These are phyloP conservation scores for Bombardia bombarda DNA, from an alignment of 495 filamentous ascomycete species.

Conservation along the genomic window DNA sequence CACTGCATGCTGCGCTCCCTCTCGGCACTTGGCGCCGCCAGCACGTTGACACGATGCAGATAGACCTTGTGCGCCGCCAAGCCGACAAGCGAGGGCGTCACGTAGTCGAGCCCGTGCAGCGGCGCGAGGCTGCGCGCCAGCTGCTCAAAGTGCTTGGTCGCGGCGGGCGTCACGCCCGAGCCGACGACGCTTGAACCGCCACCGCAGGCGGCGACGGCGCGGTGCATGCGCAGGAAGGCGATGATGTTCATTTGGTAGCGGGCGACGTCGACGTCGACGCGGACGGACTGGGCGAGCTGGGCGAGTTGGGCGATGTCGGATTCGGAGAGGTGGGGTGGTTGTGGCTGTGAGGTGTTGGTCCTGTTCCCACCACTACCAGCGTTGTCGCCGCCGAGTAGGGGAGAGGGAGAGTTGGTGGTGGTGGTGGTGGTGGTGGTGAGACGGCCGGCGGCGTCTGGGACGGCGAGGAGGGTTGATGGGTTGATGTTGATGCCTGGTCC, in stretches of 20 bases:
- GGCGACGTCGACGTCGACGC: conserved; percentile 51
- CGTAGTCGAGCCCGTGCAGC: conserved; percentile 71
- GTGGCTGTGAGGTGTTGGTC: too few relatives aligned
- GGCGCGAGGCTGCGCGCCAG: conserved; percentile 68
- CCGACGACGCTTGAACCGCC: too few relatives aligned
- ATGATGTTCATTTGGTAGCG: conserved; percentile 81
- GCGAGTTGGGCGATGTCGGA: conserved; percentile 31
- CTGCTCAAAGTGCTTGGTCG: conserved; percentile 66
- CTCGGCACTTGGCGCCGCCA: conserved; percentile 49
- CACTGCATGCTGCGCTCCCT: conserved; percentile 87
- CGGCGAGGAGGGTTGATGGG: too few relatives aligned
- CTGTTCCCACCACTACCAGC: too few relatives aligned
- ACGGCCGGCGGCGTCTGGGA: neutral
- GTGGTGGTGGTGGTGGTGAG: conserved; percentile 2
- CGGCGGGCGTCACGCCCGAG: conserved; percentile 67
- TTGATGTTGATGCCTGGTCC: too few relatives aligned
- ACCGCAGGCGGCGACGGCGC: conserved; percentile 66
- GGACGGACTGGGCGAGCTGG: conserved; percentile 19
- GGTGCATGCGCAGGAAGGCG: conserved; percentile 76
- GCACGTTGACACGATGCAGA: conserved; percentile 68
- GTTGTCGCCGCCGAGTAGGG: too few relatives aligned
- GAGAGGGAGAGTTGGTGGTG: neutral
- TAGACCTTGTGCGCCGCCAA: conserved; percentile 88
- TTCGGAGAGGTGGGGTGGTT: conserved; percentile 12
- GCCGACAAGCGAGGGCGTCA: conserved; percentile 75